Conservation (phyloP, 176 grass and related monocot species). For the sorghum (Sorghum bicolor) region DNA sequence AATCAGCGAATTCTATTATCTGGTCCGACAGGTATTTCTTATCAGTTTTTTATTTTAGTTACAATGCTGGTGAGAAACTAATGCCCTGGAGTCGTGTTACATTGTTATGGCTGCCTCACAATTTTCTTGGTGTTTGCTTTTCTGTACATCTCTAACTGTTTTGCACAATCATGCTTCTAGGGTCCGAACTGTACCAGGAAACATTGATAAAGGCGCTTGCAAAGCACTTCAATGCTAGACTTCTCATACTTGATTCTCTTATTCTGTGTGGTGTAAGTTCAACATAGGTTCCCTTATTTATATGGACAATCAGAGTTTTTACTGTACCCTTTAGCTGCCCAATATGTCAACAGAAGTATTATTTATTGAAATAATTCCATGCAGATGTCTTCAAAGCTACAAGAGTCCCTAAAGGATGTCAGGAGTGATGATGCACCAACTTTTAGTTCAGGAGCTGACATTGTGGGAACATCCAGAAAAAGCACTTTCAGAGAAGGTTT, state of each 20-base stretch:
- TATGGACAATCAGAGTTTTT: neutral
- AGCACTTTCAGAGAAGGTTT: conserved; percentile 73
- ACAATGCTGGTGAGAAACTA: too few relatives aligned
- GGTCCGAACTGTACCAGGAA: conserved; percentile 81
- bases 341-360: conserved; percentile 9
- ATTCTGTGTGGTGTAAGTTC: conserved; percentile 55
- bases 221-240: conserved; percentile 62
- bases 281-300: conserved; percentile 6
- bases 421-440: conserved; percentile 26
- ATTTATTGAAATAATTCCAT: neutral
- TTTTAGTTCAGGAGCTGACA: conserved; percentile 49
- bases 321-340: neutral
- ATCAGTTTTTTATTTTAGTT: neutral
- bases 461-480: conserved; percentile 45
- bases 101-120: neutral
- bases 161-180: conserved; percentile 24
- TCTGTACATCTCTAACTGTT: conserved; percentile 14
- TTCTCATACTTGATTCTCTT: conserved; percentile 76
- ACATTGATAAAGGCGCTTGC: conserved; percentile 77
- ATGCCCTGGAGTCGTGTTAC: too few relatives aligned
- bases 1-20: conserved; percentile 72
- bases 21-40: conserved; percentile 59
- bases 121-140: conserved; percentile 26
- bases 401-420: conserved; percentile 28
- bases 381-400: conserved; percentile 38